These are phyloP conservation scores for Globisporangium rhizosaccharum DNA, from an alignment of 352 stramenopile genomes.

Conservation along the genomic window DNA sequence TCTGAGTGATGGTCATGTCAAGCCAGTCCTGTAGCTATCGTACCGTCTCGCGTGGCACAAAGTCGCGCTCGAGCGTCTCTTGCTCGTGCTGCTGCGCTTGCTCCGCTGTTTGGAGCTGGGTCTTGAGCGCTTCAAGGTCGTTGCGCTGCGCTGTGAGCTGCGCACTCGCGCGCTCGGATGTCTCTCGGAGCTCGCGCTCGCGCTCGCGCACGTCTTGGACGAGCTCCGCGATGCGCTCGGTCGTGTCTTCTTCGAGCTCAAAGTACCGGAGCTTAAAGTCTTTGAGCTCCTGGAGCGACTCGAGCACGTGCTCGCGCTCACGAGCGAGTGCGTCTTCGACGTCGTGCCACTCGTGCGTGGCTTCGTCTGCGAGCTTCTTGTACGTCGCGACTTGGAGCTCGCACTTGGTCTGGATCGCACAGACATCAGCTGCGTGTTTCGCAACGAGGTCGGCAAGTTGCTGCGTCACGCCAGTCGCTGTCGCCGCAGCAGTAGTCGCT, in stretches of 20 bases:
- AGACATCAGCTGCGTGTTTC: slow-evolving; percentile 38
- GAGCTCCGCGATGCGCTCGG: slow-evolving; percentile 58
- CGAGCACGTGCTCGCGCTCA: slow-evolving; percentile 54
- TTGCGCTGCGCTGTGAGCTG: slow-evolving; percentile 21
- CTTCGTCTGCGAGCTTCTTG: slow-evolving; percentile 49
- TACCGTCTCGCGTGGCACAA: slow-evolving; percentile 48
- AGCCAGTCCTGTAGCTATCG: not conserved
- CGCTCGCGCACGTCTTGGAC: slow-evolving; percentile 50
- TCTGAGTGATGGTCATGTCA: not conserved
- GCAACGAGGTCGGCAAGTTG: slow-evolving; percentile 30
- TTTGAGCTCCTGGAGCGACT: slow-evolving; percentile 57
- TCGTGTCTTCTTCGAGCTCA: slow-evolving; percentile 51
- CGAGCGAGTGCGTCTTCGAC: slow-evolving; percentile 48
- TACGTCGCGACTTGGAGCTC: slow-evolving; percentile 62
- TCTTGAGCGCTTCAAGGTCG: slow-evolving; percentile 26
- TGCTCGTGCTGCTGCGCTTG: slow-evolving; percentile 26
- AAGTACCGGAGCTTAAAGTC: slow-evolving; percentile 70
- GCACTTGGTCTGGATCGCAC: slow-evolving; percentile 39
- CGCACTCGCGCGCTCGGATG: slow-evolving; percentile 18
- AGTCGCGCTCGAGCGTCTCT: slow-evolving; percentile 44
- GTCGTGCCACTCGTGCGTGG: slow-evolving; percentile 66
- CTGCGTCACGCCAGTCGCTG: slow-evolving; percentile 13
- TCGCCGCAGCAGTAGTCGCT: not conserved
- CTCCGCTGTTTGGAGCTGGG: slow-evolving; percentile 30
- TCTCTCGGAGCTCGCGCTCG: slow-evolving; percentile 25